Evolutionary conservation across 2,329 filamentous ascomycete genomes (phyloP).

Genomic region (Penicillium fuscoglaucum): DNA sequence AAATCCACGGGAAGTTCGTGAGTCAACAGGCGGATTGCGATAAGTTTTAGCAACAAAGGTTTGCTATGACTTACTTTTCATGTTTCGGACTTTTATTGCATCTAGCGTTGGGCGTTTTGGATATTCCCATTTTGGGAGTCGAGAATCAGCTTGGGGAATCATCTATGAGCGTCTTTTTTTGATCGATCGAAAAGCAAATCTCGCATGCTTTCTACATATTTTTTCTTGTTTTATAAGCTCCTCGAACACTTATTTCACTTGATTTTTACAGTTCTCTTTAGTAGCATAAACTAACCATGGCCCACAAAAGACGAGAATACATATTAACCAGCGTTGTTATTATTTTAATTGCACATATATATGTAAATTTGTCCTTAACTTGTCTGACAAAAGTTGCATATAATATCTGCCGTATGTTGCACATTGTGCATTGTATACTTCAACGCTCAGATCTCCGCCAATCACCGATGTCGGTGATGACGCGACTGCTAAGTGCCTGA

Average conservation of each 20-base stretch:
- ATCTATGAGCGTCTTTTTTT: background rate
- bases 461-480: slow-evolving; percentile 23
- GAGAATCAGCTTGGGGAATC: background rate
- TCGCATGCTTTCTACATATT: background rate
- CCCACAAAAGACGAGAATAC: background rate
- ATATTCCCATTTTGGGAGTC: background rate
- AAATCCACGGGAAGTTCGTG: background rate
- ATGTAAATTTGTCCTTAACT: background rate
- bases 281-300: background rate
- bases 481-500: slow-evolving; percentile 20
- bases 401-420: background rate
- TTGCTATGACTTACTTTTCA: background rate
- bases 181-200: background rate
- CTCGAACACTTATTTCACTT: background rate
- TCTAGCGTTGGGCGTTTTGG: background rate
- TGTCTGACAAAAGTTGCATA: background rate
- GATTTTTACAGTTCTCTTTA: background rate
- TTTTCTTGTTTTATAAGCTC: background rate
- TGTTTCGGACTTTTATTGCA: background rate
- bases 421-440: background rate
- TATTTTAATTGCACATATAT: background rate
- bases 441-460: slow-evolving; percentile 10
- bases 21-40: background rate
- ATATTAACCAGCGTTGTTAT: background rate
- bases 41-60: background rate